phyloP scores from a whole-genome alignment of 441 rosid genomes.

The Daphne laureola region DNA sequence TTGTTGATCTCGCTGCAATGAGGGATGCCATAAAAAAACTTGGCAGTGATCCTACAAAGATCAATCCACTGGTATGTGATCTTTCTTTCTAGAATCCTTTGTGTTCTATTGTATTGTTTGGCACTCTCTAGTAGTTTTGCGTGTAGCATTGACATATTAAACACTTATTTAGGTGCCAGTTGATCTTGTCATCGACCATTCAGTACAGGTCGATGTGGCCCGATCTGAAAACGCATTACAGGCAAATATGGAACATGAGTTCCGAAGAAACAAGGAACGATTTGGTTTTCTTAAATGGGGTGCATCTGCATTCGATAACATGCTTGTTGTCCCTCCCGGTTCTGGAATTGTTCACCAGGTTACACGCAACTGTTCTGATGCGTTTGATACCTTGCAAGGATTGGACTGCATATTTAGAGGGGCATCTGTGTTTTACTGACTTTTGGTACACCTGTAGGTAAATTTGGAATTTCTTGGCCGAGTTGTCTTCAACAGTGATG shows the following conservation, averaged over 20 bases:
- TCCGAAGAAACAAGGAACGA: conserved; percentile 49
- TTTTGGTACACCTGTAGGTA: conserved; percentile 30
- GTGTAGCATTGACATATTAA: not conserved
- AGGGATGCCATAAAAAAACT: conserved; percentile 58
- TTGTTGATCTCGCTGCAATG: conserved; percentile 65
- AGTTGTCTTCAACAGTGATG: conserved; percentile 50
- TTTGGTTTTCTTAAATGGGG: conserved; percentile 69
- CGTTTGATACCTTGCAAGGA: too few relatives aligned
- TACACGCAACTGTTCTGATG: conserved; percentile 6
- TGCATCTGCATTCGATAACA: conserved; percentile 47
- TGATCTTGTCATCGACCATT: conserved; percentile 55
- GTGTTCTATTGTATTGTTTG: not conserved
- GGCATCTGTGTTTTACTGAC: not conserved
- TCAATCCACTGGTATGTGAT: conserved; percentile 53
- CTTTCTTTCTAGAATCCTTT: not conserved
- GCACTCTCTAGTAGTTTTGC: not conserved
- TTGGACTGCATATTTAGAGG: not conserved
- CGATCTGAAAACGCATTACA: conserved; percentile 45
- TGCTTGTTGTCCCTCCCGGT: conserved; percentile 69
- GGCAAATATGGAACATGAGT: conserved; percentile 47
- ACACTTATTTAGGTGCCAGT: conserved; percentile 42
- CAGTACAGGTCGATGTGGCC: conserved; percentile 64
- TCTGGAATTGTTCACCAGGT: conserved; percentile 73
- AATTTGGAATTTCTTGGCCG: conserved; percentile 62
- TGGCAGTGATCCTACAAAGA: conserved; percentile 49